These are phyloP conservation scores for Calonectria montana DNA, from an alignment of 2,329 filamentous ascomycete species.

Conservation along the genomic window DNA sequence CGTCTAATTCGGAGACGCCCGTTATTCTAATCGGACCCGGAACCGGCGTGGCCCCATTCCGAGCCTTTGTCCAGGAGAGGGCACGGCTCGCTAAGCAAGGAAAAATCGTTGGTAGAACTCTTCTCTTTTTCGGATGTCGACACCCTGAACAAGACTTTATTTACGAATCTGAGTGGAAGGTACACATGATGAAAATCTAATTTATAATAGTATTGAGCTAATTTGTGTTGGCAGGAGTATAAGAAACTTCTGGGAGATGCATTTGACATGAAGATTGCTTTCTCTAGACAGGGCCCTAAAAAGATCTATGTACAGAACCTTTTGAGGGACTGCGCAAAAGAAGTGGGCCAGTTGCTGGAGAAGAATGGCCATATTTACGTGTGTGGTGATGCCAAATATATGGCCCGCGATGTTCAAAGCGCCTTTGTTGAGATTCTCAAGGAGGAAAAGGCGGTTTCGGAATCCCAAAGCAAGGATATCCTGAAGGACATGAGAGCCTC, in stretches of 20 bases:
- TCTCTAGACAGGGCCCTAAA: conserved; percentile 85
- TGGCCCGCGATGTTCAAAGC: conserved; percentile 93
- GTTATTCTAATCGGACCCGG: conserved; percentile 97
- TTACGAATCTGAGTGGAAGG: conserved; percentile 92
- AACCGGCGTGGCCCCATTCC: conserved; percentile 96
- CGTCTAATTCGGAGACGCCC: conserved; percentile 91
- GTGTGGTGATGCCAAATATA: conserved; percentile 96
- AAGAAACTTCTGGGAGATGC: conserved; percentile 85
- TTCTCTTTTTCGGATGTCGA: conserved; percentile 96
- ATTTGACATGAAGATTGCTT: conserved; percentile 91
- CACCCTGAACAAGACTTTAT: conserved; percentile 88
- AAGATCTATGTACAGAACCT: conserved; percentile 99
- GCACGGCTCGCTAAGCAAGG: conserved; percentile 84
- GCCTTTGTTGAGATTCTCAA: conserved; percentile 87
- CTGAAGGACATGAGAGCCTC: conserved; percentile 95
- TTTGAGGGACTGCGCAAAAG: conserved; percentile 82
- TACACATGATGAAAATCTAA: conserved; percentile 47
- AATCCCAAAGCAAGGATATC: conserved; percentile 92
- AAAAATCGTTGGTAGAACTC: conserved; percentile 83
- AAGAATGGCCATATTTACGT: conserved; percentile 96
- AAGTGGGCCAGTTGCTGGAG: conserved; percentile 87
- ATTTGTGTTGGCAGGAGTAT: conserved; percentile 71
- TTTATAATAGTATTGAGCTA: neutral
- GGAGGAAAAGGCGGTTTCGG: conserved; percentile 82
- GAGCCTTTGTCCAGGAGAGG: conserved; percentile 93